Evolutionary conservation across 2,329 filamentous ascomycete species (phyloP), one percentile per base, ranked within the genome.

Genomic region (Pestalotiopsis sp.): DNA sequence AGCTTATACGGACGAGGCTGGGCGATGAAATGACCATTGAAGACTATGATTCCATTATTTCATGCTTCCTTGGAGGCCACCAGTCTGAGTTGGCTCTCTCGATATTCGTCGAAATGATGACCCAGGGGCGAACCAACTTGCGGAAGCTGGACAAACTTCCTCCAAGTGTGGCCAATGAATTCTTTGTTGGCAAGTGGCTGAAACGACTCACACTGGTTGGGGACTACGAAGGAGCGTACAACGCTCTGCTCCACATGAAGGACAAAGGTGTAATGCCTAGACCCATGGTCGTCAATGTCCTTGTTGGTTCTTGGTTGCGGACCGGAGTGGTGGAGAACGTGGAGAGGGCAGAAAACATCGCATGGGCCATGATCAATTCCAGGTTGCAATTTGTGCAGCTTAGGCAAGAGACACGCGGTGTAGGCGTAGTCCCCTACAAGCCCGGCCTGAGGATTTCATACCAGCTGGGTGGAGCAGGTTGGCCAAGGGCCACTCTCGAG

Each of bases 51-150:
- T 83, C 87, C 70, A 86, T 95, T 45, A 90, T 92, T 61, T 86
- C 91, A 23, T 88, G 87, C 59, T 93, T 97, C 75, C 81, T 97
- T 31, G 84, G 90, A 25, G 86, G 88, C 6, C 87, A 89, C 66
- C 85, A 90, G 69, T 84, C 88, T 5, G 87, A 92, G 69, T 86
- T 90, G 69, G 93, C 93, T 0, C 85, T 95, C 67, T 88, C 89
- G 66, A 89, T 93, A 0, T 97, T 97, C 78, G 93, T 92, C 73
- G 93, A 97, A 77, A 97, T 97, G 94, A 94, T 97, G 90, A 88
- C 89, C 68, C 87, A 88, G 3, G 86, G 87, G 4, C 77, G 83
- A 59, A 78, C 89, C 66, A 83, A 88, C 68, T 75, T 88, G 63
- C 81, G 81, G 65, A 82, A 81, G 68, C 76, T 73, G 64, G 73